These are phyloP conservation scores for Neurospora crassa DNA, from an alignment of 2,329 filamentous ascomycete genomes.

Conservation along the genomic window DNA sequence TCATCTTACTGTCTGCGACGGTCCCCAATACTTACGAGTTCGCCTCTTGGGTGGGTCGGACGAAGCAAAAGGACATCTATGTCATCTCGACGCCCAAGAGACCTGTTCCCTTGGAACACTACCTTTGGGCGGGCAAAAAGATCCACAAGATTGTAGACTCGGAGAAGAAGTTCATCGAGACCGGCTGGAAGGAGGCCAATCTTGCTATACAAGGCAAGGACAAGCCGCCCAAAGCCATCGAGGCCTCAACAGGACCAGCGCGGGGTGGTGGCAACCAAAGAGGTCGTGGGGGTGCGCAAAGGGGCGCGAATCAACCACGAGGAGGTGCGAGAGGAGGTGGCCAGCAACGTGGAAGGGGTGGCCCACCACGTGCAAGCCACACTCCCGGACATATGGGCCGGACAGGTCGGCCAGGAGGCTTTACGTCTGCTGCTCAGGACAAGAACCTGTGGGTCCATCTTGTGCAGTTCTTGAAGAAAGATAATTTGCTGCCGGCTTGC, in stretches of 20 bases:
- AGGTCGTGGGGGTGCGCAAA: slow-evolving; percentile 39
- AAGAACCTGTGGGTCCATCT: slow-evolving; percentile 95
- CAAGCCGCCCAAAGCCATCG: slow-evolving; percentile 49
- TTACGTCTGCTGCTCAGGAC: slow-evolving; percentile 86
- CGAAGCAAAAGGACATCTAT: slow-evolving; percentile 98
- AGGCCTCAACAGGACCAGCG: slow-evolving; percentile 17
- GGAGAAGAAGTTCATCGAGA: slow-evolving; percentile 84
- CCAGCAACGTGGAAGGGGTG: slow-evolving; percentile 45
- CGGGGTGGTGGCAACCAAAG: slow-evolving; percentile 41
- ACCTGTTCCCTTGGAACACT: slow-evolving; percentile 91
- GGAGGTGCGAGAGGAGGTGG: slow-evolving; percentile 40
- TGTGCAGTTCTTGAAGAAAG: slow-evolving; percentile 81
- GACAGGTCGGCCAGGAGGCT: slow-evolving; percentile 73
- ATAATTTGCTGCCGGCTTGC: slow-evolving; percentile 79
- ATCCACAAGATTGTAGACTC: slow-evolving; percentile 92
- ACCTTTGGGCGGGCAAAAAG: slow-evolving; percentile 86
- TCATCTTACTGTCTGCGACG: slow-evolving; percentile 90
- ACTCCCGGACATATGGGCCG: slow-evolving; percentile 79
- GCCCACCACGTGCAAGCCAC: slow-evolving; percentile 50
- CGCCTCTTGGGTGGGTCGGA: slow-evolving; percentile 94
- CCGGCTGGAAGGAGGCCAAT: slow-evolving; percentile 92
- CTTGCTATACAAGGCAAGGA: slow-evolving; percentile 72
- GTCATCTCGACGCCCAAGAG: slow-evolving; percentile 96
- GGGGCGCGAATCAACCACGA: slow-evolving; percentile 38
- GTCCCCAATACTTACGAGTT: slow-evolving; percentile 98